A percentile compares a stretch with the other conserved stretches of the same genome.
Conservation (phyloP, 805 yeast species). For the Myxozyma mucilagina region DNA sequence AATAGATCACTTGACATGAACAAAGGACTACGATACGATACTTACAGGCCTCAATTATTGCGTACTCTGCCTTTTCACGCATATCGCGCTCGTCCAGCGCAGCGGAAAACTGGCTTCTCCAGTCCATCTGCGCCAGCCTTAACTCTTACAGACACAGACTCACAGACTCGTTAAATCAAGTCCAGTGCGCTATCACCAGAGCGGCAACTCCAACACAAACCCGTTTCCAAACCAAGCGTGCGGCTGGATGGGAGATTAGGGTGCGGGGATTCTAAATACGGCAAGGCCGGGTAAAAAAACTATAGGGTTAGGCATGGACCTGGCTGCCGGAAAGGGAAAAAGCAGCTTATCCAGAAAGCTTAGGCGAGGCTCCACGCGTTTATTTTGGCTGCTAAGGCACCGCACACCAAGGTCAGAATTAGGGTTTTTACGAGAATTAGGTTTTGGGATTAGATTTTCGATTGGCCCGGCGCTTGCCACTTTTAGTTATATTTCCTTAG, state of each 20-base stretch:
- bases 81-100: constrained; percentile 30
- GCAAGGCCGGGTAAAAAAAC: too few relatives aligned
- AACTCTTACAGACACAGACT: background rate
- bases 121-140: background rate
- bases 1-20: background rate
- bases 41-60: constrained; percentile 31
- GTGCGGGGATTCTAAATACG: background rate
- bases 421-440: too few relatives aligned
- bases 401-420: background rate
- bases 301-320: background rate
- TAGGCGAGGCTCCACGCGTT: background rate
- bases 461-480: background rate
- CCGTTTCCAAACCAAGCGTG: background rate
- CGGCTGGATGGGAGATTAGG: background rate
- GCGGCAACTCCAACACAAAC: background rate
- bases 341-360: constrained; percentile 2
- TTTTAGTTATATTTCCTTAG: background rate
- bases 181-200: too few relatives aligned
- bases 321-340: constrained; percentile 10
- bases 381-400: background rate
- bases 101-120: constrained; percentile 5
- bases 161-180: background rate
- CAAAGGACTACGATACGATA: background rate
- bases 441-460: too few relatives aligned
- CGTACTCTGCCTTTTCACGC: constrained; percentile 28